Conservation (phyloP, 495 filamentous ascomycete species). For the Aspergillus ellipticus region DNA sequence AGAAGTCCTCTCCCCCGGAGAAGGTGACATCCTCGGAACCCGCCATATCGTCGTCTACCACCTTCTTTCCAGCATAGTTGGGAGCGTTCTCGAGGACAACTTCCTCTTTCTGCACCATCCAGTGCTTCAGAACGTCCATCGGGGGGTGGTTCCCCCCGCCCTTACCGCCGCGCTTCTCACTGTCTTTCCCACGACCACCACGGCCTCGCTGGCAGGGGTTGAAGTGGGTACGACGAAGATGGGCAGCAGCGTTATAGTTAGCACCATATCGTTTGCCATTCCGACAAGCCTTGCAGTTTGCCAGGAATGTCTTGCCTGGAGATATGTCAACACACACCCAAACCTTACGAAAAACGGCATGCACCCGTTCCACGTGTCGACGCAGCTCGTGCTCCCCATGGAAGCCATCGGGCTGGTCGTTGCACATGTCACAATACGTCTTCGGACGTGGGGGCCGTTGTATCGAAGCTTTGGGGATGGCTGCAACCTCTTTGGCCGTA, state of each 20-base stretch:
- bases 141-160: slow-evolving; percentile 78
- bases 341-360: slow-evolving; percentile 68
- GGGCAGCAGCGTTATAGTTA: slow-evolving; percentile 95
- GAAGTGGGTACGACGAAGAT: slow-evolving; percentile 88
- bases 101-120: slow-evolving; percentile 71
- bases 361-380: slow-evolving; percentile 78
- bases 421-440: slow-evolving; percentile 70
- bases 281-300: slow-evolving; percentile 84
- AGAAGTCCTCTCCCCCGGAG: slow-evolving; percentile 10
- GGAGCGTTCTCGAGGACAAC: slow-evolving; percentile 33
- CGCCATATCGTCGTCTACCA: slow-evolving; percentile 19
- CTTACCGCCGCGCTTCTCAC: slow-evolving; percentile 71
- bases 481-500: slow-evolving; percentile 55
- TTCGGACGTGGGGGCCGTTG: slow-evolving; percentile 73
- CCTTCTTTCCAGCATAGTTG: slow-evolving; percentile 15
- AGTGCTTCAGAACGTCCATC: slow-evolving; percentile 76
- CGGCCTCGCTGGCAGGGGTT: slow-evolving; percentile 56
- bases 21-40: slow-evolving; percentile 15
- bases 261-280: slow-evolving; percentile 77
- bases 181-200: slow-evolving; percentile 51
- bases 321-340: slow-evolving; percentile 76
- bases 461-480: slow-evolving; percentile 68
- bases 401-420: slow-evolving; percentile 78
- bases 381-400: slow-evolving; percentile 91
- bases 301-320: slow-evolving; percentile 57